These are phyloP conservation scores for Pestalotiopsis sp. DNA, from an alignment of 2,329 filamentous ascomycete species.

Conservation along the genomic window DNA sequence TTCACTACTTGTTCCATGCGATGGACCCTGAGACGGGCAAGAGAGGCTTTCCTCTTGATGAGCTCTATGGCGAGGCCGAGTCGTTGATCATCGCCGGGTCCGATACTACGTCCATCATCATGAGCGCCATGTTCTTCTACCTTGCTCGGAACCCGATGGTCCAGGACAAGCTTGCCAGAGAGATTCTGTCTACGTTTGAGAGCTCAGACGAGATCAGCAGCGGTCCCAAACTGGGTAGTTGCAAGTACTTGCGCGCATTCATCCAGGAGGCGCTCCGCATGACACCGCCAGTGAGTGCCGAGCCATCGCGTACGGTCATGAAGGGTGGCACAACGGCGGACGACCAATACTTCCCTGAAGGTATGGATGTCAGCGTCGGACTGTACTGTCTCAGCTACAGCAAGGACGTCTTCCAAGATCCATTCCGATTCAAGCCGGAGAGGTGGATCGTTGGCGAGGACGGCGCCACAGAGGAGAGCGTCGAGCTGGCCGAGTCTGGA, in stretches of 20 bases:
- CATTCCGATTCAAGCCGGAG: constrained; percentile 17
- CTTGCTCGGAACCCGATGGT: constrained; percentile 10
- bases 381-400: constrained; percentile 15
- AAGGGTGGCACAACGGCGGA: constrained; percentile 9
- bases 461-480: not conserved
- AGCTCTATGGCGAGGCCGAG: constrained; percentile 4
- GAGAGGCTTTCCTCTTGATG: not conserved
- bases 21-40: constrained; percentile 1
- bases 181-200: constrained; percentile 13
- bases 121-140: constrained; percentile 12
- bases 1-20: constrained; percentile 8
- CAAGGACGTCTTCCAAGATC: constrained; percentile 11
- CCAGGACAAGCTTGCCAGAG: constrained; percentile 6
- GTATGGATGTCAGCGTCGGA: constrained; percentile 10
- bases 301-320: constrained; percentile 14
- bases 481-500: constrained; percentile 7
- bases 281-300: constrained; percentile 13
- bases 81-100: constrained; percentile 5
- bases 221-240: not conserved
- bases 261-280: constrained; percentile 20
- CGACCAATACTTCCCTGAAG: constrained; percentile 14
- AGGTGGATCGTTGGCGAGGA: constrained; percentile 21
- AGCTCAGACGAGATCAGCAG: constrained; percentile 4
- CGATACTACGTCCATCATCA: constrained; percentile 10
- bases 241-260: constrained; percentile 20